Evolutionary conservation across 2,329 filamentous ascomycete species (phyloP).

Genomic region (Septoria petroselini): DNA sequence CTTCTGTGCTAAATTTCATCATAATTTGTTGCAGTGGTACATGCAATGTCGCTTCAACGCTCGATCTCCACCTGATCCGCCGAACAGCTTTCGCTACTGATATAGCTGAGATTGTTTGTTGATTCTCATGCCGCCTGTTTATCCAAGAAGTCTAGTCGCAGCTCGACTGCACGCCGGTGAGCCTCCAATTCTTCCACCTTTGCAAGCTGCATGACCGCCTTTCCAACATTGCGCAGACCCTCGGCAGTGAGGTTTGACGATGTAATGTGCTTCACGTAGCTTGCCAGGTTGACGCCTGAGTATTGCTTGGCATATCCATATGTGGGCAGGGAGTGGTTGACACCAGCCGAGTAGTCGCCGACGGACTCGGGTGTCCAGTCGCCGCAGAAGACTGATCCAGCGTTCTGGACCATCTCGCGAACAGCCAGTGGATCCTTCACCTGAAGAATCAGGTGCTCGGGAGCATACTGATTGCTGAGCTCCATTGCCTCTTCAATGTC

Average conservation of each 20-base stretch:
- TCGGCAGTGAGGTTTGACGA: slow-evolving; percentile 84
- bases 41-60: too few species aligned
- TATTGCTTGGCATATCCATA: slow-evolving; percentile 99
- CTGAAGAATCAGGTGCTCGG: slow-evolving; percentile 94
- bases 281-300: slow-evolving; percentile 91
- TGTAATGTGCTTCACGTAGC: slow-evolving; percentile 97
- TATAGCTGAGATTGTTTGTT: too few species aligned
- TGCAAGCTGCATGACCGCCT: slow-evolving; percentile 90
- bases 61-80: too few species aligned
- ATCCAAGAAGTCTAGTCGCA: slow-evolving; percentile 50
- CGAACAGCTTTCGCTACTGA: too few species aligned
- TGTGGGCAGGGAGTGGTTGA: slow-evolving; percentile 94
- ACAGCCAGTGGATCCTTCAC: slow-evolving; percentile 70
- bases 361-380: slow-evolving; percentile 97
- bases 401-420: slow-evolving; percentile 81
- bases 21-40: background rate
- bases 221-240: slow-evolving; percentile 79
- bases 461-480: slow-evolving; percentile 90
- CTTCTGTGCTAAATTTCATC: slow-evolving; percentile 8
- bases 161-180: slow-evolving; percentile 71
- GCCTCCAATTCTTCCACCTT: slow-evolving; percentile 93
- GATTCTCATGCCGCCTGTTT: slow-evolving; percentile 9
- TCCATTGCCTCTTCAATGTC: slow-evolving; percentile 73
- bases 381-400: slow-evolving; percentile 92
- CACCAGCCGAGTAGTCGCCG: slow-evolving; percentile 94